Evolutionary conservation across 2,329 filamentous ascomycete genomes (phyloP).

Genomic region (Neoscytalidium dimidiatum): DNA sequence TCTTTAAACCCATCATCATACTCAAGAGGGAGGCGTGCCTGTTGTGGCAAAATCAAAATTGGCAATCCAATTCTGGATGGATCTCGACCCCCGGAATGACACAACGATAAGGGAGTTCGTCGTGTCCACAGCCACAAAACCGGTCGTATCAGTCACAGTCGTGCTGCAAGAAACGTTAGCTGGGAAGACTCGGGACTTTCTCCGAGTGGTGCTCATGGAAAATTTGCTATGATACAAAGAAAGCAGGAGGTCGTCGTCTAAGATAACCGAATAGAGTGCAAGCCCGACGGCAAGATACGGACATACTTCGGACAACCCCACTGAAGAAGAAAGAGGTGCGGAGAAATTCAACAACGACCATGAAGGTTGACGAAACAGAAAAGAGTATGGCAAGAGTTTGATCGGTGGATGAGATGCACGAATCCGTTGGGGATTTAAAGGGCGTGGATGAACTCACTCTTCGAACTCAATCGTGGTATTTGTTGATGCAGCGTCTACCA

Average conservation of each 20-base stretch:
- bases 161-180: constrained; percentile 10
- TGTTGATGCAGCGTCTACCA: constrained; percentile 33
- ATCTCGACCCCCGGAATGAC: constrained; percentile 60
- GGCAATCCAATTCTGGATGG: constrained; percentile 63
- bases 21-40: constrained; percentile 23
- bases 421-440: not conserved
- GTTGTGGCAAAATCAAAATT: constrained; percentile 50
- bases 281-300: constrained; percentile 17
- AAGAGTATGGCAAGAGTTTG: too few relatives aligned
- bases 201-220: not conserved
- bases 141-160: constrained; percentile 41
- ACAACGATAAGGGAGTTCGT: constrained; percentile 59
- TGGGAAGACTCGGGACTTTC: not conserved
- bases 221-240: not conserved
- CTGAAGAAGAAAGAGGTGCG: constrained; percentile 22
- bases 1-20: not conserved
- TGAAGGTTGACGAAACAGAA: not conserved
- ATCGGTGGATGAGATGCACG: not conserved
- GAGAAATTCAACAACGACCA: constrained; percentile 1
- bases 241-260: not conserved
- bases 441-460: constrained; percentile 36
- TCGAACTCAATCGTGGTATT: constrained; percentile 40
- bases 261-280: not conserved
- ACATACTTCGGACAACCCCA: constrained; percentile 14
- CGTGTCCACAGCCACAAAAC: constrained; percentile 49